Conservation (phyloP, 805 yeast species). For the Candida stauntonica region DNA sequence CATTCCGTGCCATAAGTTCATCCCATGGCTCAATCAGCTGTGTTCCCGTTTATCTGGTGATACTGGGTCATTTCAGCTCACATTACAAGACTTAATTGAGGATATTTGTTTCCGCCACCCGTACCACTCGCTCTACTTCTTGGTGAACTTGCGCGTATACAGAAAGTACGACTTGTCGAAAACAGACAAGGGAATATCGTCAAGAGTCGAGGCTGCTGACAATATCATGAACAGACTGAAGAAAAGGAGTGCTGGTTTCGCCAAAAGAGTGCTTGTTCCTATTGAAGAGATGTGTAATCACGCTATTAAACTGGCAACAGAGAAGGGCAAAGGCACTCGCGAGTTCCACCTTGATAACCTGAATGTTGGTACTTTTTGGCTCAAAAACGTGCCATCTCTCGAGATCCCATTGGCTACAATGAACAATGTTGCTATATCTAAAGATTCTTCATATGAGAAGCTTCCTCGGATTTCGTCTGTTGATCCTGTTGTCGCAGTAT, state of each 20-base stretch:
- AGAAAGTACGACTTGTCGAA: constrained; percentile 28
- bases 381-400: constrained; percentile 37
- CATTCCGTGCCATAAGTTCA: constrained; percentile 57
- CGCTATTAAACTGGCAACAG: constrained; percentile 47
- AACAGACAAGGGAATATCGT: constrained; percentile 36
- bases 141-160: constrained; percentile 54
- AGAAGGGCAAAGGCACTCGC: constrained; percentile 30
- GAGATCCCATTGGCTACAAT: constrained; percentile 67
- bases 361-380: constrained; percentile 55
- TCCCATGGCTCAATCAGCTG: constrained; percentile 81
- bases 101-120: constrained; percentile 58
- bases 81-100: constrained; percentile 44
- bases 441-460: constrained; percentile 38
- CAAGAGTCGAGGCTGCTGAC: constrained; percentile 50
- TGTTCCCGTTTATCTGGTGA: constrained; percentile 62
- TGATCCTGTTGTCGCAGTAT: constrained; percentile 47
- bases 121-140: constrained; percentile 61
- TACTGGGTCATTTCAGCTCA: constrained; percentile 46
- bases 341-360: constrained; percentile 30
- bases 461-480: constrained; percentile 47
- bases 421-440: constrained; percentile 39
- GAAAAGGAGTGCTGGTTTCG: constrained; percentile 25
- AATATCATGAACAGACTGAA: constrained; percentile 40
- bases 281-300: constrained; percentile 48
- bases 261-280: constrained; percentile 34